Evolutionary conservation across 768 basidiomycete genomes (phyloP).

Genomic region (Amanita rubescens): DNA sequence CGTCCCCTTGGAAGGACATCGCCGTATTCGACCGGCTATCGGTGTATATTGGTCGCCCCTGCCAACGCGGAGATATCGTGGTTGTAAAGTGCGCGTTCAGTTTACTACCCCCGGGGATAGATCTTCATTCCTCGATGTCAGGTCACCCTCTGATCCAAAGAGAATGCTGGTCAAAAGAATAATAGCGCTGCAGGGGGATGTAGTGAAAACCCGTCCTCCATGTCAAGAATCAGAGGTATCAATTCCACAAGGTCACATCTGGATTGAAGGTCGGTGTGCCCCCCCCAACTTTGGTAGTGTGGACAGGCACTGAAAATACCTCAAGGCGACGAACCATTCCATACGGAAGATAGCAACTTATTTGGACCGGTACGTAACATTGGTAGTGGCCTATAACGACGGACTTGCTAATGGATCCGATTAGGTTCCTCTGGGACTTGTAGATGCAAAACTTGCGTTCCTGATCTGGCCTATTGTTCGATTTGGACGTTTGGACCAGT

Average conservation of each 20-base stretch:
- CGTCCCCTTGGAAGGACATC: conserved; percentile 52
- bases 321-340: conserved; percentile 58
- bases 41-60: conserved; percentile 26
- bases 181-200: conserved; percentile 54
- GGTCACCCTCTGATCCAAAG: conserved; percentile 51
- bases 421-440: conserved; percentile 39
- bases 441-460: conserved; percentile 42
- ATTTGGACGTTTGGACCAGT: conserved; percentile 26
- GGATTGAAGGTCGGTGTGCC: conserved; percentile 58
- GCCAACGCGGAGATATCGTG: conserved; percentile 58
- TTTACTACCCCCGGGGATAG: background rate
- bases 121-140: conserved; percentile 16
- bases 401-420: background rate
- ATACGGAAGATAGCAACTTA: conserved; percentile 63
- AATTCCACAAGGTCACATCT: conserved; percentile 58
- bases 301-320: background rate
- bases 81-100: conserved; percentile 37
- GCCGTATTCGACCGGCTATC: conserved; percentile 54
- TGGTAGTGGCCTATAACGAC: background rate
- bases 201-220: conserved; percentile 60
- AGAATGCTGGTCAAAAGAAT: conserved; percentile 60
- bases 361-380: conserved; percentile 57
- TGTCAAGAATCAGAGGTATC: conserved; percentile 46
- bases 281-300: background rate
- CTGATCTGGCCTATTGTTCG: conserved; percentile 48